phyloP scores from a whole-genome alignment of 2,329 filamentous ascomycete genomes.

The Zymoseptoria passerinii region DNA sequence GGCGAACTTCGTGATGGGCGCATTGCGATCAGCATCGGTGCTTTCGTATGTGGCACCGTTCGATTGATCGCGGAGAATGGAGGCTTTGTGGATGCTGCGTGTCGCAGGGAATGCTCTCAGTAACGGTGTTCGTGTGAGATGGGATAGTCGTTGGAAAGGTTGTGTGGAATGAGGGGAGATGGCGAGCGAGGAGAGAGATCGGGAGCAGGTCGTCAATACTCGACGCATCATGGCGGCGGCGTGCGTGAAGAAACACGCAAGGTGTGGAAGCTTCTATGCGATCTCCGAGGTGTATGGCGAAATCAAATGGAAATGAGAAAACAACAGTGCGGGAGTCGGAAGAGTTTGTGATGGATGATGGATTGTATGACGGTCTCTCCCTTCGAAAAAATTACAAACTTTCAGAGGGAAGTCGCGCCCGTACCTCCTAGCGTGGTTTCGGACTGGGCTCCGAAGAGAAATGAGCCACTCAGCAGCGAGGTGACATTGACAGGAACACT shows the following conservation, averaged over 20 bases:
- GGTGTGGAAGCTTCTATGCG: neutral
- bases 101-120: conserved; percentile 29
- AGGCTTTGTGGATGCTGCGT: conserved; percentile 29
- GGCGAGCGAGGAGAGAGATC: conserved; percentile 16
- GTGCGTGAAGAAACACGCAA: neutral
- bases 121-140: conserved; percentile 29
- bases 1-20: conserved; percentile 35
- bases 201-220: conserved; percentile 25
- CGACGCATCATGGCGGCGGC: conserved; percentile 21
- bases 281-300: neutral
- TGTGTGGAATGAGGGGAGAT: conserved; percentile 8
- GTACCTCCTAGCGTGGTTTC: neutral
- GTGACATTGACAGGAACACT: neutral
- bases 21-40: conserved; percentile 9
- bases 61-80: conserved; percentile 31
- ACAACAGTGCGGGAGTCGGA: neutral
- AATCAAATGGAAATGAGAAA: neutral
- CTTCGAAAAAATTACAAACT: neutral
- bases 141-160: conserved; percentile 9
- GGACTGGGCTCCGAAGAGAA: neutral
- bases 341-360: neutral
- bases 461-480: neutral
- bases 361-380: neutral
- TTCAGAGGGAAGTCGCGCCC: neutral
- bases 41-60: conserved; percentile 14